Base-by-base conservation (phyloP, 129 eudicot genomes). In the Centaurea solstitialis region DNA sequence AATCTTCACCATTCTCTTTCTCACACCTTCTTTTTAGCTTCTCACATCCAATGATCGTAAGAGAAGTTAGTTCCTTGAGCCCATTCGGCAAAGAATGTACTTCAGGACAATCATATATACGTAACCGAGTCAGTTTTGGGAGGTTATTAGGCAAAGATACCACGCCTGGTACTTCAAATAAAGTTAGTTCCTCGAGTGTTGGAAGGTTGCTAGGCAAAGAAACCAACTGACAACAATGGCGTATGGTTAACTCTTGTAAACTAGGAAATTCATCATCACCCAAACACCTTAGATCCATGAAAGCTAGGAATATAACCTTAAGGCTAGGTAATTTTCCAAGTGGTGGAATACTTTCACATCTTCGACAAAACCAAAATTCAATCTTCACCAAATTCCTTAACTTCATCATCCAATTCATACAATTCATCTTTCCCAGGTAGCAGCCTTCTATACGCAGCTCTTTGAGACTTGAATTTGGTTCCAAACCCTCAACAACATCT, bases 301-400 rank as follows among this genome's bases (percentile, higher is more conserved):
- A 0, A 9, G 0, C 2, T 40, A 75, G 20, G 2, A 53, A 0
- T 50, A 75, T 75, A n/a, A 50, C 79, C 79, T 17, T 28, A 28
- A 75, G 69, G 38, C 11, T 28, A 5, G 79, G 79, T 8, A 75
- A 50, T 30, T 62, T 75, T 20, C 79, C 68, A 57, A n/a, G n/a
- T n/a, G n/a, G n/a, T n/a, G n/a, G n/a, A n/a, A n/a, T n/a, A n/a
- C n/a, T n/a, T n/a, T n/a, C 24, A 24, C 64, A 73, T 0, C 23
- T 35, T 0, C 0, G 0, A 17, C 53, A 71, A 0, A 5, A 6
- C 3, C 0, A 1, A 20, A 72, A 72, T 0, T 9, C 1, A 4
- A 72, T 39, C 7, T 4, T 5, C 6, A 50, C 61, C 61, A 50
- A 50, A 50, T 15, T 50, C 61, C 20, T 17, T 50, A 15, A 50